phyloP scores from a whole-genome alignment of 306 rosid species.

The Fagus crenata region DNA sequence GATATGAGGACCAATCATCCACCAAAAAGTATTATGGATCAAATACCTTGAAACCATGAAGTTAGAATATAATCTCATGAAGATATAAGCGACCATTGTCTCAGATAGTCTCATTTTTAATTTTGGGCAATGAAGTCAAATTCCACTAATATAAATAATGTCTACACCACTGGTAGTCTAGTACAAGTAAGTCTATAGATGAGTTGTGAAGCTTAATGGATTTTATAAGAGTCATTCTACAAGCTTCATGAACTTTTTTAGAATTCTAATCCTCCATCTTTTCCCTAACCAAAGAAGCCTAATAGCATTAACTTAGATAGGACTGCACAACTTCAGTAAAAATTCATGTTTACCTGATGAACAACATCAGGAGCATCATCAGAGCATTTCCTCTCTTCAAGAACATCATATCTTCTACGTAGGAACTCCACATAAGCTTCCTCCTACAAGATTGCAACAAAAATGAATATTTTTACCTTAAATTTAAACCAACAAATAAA shows the following conservation, averaged over 20 bases:
- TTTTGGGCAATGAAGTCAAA: background rate
- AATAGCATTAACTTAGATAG: background rate
- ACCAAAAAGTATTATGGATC: background rate
- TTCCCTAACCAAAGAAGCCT: background rate
- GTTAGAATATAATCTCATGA: background rate
- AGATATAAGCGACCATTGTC: background rate
- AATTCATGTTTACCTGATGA: slow-evolving; percentile 57
- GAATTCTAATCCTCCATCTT: background rate
- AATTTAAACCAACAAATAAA: slow-evolving; percentile 1
- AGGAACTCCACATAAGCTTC: slow-evolving; percentile 82
- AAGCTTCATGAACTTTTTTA: background rate
- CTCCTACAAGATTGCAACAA: slow-evolving; percentile 49
- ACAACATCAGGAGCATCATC: slow-evolving; percentile 65
- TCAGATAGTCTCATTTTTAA: background rate
- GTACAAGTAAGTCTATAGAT: background rate
- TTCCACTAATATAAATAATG: background rate
- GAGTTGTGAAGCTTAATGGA: slow-evolving; percentile 1
- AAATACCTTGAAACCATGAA: background rate
- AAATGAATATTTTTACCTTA: slow-evolving; percentile 7
- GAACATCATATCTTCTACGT: slow-evolving; percentile 69
- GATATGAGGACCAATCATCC: background rate
- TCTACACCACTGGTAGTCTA: background rate
- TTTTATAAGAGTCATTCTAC: background rate
- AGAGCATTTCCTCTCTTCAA: slow-evolving; percentile 59
- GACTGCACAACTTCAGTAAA: background rate